Percentiles rank a stretch among this genome's conserved stretches.
Conservation (phyloP, 1,139 yeast species). For the Magnusiomyces tetraspermus region DNA sequence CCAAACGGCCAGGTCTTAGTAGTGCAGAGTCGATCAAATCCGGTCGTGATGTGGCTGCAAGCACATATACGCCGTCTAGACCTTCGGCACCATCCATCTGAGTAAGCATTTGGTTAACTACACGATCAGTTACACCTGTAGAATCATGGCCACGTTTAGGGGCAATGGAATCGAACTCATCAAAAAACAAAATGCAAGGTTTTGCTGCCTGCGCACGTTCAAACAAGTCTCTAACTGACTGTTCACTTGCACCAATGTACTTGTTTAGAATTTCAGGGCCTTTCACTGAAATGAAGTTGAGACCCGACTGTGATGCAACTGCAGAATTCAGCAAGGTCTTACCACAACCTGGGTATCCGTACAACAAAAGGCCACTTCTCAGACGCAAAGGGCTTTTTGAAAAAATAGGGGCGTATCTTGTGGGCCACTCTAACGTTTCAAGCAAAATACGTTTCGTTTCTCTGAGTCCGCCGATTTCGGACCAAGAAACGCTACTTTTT, state of each 20-base stretch:
- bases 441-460: constrained; percentile 67
- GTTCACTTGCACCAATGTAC: constrained; percentile 96
- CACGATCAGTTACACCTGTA: constrained; percentile 96
- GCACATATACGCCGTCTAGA: constrained; percentile 87
- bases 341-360: constrained; percentile 98
- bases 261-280: constrained; percentile 96
- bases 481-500: constrained; percentile 69
- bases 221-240: constrained; percentile 82
- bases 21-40: constrained; percentile 93
- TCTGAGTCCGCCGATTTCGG: constrained; percentile 77
- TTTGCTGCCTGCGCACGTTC: constrained; percentile 91
- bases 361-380: constrained; percentile 79
- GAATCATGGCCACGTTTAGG: constrained; percentile 98
- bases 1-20: constrained; percentile 90
- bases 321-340: constrained; percentile 90
- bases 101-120: constrained; percentile 91
- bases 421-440: constrained; percentile 96
- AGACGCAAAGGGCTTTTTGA: constrained; percentile 77
- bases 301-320: constrained; percentile 87
- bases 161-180: constrained; percentile 94
- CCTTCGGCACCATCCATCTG: constrained; percentile 99
- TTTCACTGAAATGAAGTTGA: constrained; percentile 85
- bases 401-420: constrained; percentile 89
- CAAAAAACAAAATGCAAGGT: constrained; percentile 90
- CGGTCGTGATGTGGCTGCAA: constrained; percentile 94